Evolutionary conservation across 306 rosid species (phyloP).

Genomic region (Ceratonia siliqua): DNA sequence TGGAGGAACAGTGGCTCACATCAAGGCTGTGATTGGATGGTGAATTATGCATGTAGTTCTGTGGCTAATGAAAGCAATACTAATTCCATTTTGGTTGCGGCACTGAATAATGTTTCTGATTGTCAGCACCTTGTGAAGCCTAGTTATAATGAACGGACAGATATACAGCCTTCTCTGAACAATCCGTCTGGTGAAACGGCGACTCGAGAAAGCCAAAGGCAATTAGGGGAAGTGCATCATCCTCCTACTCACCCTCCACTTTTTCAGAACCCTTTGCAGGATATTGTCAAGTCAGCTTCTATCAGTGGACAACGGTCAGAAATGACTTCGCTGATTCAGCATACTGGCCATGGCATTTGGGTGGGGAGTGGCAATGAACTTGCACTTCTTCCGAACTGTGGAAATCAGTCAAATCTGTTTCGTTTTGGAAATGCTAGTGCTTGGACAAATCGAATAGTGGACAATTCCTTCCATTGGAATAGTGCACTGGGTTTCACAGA

Average conservation of each 20-base stretch:
- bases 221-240: slow-evolving; percentile 38
- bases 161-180: not conserved
- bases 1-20: slow-evolving; percentile 41
- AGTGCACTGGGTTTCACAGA: slow-evolving; percentile 33
- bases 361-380: slow-evolving; percentile 45
- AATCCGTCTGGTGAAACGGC: slow-evolving; percentile 23
- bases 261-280: slow-evolving; percentile 53
- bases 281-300: slow-evolving; percentile 50
- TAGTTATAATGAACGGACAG: slow-evolving; percentile 7
- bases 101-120: slow-evolving; percentile 25
- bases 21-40: slow-evolving; percentile 52
- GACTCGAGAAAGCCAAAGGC: slow-evolving; percentile 37
- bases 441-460: slow-evolving; percentile 45
- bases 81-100: slow-evolving; percentile 32
- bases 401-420: slow-evolving; percentile 39
- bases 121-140: slow-evolving; percentile 29
- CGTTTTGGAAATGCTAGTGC: slow-evolving; percentile 38
- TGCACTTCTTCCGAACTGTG: slow-evolving; percentile 45
- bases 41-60: slow-evolving; percentile 38
- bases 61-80: slow-evolving; percentile 31
- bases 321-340: slow-evolving; percentile 42
- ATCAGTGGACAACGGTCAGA: slow-evolving; percentile 36
- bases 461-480: slow-evolving; percentile 29
- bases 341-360: slow-evolving; percentile 35
- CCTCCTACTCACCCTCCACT: slow-evolving; percentile 26